These are phyloP conservation scores for Pythium sp. DNA, from an alignment of 352 stramenopile genomes.

Conservation along the genomic window DNA sequence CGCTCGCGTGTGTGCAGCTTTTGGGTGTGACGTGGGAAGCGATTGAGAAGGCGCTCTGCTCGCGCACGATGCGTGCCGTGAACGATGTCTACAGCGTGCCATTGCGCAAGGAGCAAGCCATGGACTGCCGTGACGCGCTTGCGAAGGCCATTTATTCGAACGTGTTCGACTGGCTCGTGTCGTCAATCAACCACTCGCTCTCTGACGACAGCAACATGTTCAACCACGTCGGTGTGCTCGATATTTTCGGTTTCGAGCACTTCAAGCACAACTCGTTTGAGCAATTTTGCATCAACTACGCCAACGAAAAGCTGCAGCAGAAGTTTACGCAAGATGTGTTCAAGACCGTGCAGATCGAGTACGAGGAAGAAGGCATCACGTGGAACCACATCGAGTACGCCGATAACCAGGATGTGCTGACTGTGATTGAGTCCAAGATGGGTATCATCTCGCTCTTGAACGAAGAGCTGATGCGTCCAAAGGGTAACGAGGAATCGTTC, in stretches of 20 bases:
- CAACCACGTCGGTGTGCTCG: constrained; percentile 93
- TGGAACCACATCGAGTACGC: constrained; percentile 91
- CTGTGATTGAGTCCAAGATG: constrained; percentile 85
- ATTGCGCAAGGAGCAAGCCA: constrained; percentile 59
- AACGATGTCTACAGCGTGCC: constrained; percentile 51
- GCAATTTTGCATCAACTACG: constrained; percentile 85
- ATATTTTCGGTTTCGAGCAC: constrained; percentile 99
- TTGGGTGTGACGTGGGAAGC: constrained; percentile 88
- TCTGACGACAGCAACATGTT: constrained; percentile 74
- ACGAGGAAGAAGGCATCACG: constrained; percentile 93
- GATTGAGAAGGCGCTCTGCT: constrained; percentile 92
- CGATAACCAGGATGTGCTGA: constrained; percentile 88
- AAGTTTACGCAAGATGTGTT: constrained; percentile 90
- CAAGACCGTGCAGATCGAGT: constrained; percentile 93
- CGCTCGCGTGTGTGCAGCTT: constrained; percentile 67
- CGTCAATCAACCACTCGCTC: constrained; percentile 89
- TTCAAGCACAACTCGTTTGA: constrained; percentile 95
- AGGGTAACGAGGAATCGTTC: constrained; percentile 83
- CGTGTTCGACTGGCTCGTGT: constrained; percentile 92
- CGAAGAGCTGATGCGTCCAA: constrained; percentile 87
- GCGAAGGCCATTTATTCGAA: constrained; percentile 93
- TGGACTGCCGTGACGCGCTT: constrained; percentile 87
- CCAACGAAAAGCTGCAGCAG: constrained; percentile 82
- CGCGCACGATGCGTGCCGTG: constrained; percentile 81
- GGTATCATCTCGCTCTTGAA: constrained; percentile 90